A percentile compares a stretch with the other conserved stretches of the same genome.
phyloP scores from a whole-genome alignment of 139 green algal species.

The Mychonastes homosphaera region DNA sequence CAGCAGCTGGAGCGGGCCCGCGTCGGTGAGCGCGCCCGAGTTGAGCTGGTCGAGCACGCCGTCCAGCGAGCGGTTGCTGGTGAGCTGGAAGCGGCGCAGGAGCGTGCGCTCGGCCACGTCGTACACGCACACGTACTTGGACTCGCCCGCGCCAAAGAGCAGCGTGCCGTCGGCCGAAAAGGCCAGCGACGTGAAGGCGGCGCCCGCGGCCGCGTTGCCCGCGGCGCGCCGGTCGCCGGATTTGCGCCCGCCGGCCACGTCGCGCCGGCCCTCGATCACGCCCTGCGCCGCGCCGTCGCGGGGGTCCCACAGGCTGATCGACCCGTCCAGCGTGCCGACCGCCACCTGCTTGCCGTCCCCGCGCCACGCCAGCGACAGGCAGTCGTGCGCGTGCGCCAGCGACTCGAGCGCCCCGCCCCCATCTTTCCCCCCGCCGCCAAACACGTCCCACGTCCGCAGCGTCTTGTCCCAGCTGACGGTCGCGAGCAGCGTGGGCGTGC shows the following conservation, averaged over 20 bases:
- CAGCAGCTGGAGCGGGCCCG: slow-evolving; percentile 76
- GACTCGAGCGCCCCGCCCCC: slow-evolving; percentile 60
- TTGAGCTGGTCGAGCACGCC: slow-evolving; percentile 91
- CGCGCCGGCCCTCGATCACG: slow-evolving; percentile 72
- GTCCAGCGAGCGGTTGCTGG: slow-evolving; percentile 70
- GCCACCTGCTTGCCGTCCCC: slow-evolving; percentile 79
- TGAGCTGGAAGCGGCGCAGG: slow-evolving; percentile 78
- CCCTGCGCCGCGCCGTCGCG: slow-evolving; percentile 53
- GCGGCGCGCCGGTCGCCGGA: slow-evolving; percentile 53
- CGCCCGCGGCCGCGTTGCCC: slow-evolving; percentile 51
- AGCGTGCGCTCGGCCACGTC: slow-evolving; percentile 83
- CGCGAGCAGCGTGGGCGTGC: slow-evolving; percentile 50
- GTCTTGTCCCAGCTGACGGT: slow-evolving; percentile 84
- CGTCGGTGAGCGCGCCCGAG: slow-evolving; percentile 80
- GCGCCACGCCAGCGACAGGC: slow-evolving; percentile 72
- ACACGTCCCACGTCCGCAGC: slow-evolving; percentile 83
- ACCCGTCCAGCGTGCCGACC: slow-evolving; percentile 74
- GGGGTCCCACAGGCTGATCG: slow-evolving; percentile 90
- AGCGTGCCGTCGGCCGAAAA: slow-evolving; percentile 81
- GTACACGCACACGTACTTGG: slow-evolving; percentile 88
- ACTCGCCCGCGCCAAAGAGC: slow-evolving; percentile 68
- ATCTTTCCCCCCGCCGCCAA: slow-evolving; percentile 28
- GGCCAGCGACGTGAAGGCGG: slow-evolving; percentile 74
- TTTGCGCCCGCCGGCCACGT: slow-evolving; percentile 74
- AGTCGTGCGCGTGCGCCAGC: slow-evolving; percentile 82